These are phyloP conservation scores for Danielozyma ontarioensis DNA, from an alignment of 805 yeast genomes.

Conservation along the genomic window DNA sequence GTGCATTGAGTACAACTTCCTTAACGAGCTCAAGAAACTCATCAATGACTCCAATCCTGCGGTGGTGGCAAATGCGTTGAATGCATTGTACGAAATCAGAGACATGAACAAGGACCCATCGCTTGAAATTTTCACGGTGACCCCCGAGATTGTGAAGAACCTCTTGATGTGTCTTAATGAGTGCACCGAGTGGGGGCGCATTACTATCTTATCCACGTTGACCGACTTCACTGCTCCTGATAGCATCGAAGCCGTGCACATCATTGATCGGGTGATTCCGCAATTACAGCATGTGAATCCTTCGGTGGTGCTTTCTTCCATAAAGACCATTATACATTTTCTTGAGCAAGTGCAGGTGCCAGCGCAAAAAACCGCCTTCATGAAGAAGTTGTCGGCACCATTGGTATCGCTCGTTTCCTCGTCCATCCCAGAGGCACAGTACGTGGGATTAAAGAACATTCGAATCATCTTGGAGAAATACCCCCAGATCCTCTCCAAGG, in stretches of 20 bases:
- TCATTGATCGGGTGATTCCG: constrained; percentile 85
- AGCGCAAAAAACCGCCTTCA: constrained; percentile 38
- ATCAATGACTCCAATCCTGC: constrained; percentile 89
- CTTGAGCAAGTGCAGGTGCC: constrained; percentile 41
- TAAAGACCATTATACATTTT: constrained; percentile 75
- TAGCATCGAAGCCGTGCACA: constrained; percentile 68
- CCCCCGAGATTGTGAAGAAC: constrained; percentile 45
- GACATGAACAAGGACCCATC: constrained; percentile 53
- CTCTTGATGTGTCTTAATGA: constrained; percentile 84
- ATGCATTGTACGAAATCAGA: constrained; percentile 78
- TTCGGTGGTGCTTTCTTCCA: constrained; percentile 82
- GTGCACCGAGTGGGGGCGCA: constrained; percentile 99
- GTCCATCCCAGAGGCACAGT: constrained; percentile 87
- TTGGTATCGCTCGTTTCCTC: constrained; percentile 81
- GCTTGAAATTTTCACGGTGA: constrained; percentile 31
- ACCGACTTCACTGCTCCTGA: constrained; percentile 60
- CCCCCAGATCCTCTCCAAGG: constrained; percentile 72
- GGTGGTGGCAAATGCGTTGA: constrained; percentile 94
- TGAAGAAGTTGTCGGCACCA: constrained; percentile 77
- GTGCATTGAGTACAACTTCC: constrained; percentile 83
- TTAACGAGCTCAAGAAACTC: constrained; percentile 59
- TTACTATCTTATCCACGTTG: constrained; percentile 78
- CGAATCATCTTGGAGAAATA: constrained; percentile 84
- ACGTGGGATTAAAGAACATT: constrained; percentile 86
- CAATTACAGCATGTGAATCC: constrained; percentile 97